phyloP scores from a whole-genome alignment of 176 grass and related monocot species.

The Triticum monococcum region DNA sequence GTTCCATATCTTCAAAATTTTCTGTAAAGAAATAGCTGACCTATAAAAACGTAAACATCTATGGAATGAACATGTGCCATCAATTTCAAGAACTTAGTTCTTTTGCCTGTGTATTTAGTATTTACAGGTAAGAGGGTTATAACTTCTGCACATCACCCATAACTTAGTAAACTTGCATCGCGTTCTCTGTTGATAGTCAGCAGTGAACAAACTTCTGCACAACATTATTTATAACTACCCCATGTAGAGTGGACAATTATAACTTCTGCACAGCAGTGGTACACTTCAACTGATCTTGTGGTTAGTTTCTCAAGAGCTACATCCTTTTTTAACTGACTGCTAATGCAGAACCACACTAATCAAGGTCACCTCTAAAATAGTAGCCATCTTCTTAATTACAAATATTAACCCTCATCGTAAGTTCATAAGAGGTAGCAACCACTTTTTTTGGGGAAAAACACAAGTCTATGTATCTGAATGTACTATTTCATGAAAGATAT shows the following conservation, averaged over 20 bases:
- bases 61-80: background rate
- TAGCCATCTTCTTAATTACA: conserved; percentile 8
- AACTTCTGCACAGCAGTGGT: background rate
- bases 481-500: conserved; percentile 1
- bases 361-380: background rate
- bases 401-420: conserved; percentile 1
- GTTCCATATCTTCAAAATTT: background rate
- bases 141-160: background rate
- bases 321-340: conserved; percentile 14
- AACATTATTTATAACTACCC: background rate
- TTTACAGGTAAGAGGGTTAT: conserved; percentile 5
- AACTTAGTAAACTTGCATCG: background rate
- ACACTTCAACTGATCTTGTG: background rate
- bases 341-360: background rate
- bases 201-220: background rate
- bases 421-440: background rate
- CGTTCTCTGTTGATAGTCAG: background rate
- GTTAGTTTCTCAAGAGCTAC: conserved; percentile 10
- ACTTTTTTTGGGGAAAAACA: background rate
- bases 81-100: background rate
- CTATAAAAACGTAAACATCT: conserved; percentile 5
- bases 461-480: background rate
- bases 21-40: conserved; percentile 6
- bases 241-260: conserved; percentile 2
- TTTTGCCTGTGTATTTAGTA: conserved; percentile 1